These are phyloP conservation scores for Pseudoscleropodium purum DNA, from an alignment of 225 moss, liverwort and hornwort species.

Conservation along the genomic window DNA sequence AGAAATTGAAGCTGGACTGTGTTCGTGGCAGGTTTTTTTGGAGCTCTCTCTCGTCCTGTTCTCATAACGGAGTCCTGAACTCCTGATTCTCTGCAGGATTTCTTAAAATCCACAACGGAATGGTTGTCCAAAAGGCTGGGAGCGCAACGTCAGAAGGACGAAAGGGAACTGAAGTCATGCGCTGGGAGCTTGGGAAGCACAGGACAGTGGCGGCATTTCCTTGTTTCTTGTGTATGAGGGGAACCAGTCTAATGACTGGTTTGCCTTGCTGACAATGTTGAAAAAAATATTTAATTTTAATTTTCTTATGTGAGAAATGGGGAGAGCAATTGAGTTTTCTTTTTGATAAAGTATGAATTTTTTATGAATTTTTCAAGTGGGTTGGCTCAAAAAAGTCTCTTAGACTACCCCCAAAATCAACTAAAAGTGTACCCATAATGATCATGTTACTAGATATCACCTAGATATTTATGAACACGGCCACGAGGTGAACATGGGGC, in stretches of 20 bases:
- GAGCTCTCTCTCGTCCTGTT: not conserved
- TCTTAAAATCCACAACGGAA: not conserved
- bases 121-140: no score
- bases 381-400: fast-evolving
- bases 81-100: not conserved
- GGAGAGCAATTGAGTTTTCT: not conserved
- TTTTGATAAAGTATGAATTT: not conserved
- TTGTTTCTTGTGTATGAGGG: not conserved
- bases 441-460: not conserved
- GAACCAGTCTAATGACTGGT: not conserved
- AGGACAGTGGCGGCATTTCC: not conserved
- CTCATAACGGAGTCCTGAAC: not conserved
- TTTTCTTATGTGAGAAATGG: not conserved
- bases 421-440: not conserved
- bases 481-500: no score
- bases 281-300: not conserved
- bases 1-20: not conserved
- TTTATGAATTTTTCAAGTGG: no score
- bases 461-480: not conserved
- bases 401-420: not conserved
- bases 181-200: not conserved
- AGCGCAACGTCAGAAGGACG: no score
- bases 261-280: not conserved
- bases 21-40: not conserved
- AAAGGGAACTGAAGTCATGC: not conserved